A percentile compares a stretch with the other conserved stretches of the same genome.
Conservation (phyloP, 345 rosid genomes). For the Erodium maritimum region DNA sequence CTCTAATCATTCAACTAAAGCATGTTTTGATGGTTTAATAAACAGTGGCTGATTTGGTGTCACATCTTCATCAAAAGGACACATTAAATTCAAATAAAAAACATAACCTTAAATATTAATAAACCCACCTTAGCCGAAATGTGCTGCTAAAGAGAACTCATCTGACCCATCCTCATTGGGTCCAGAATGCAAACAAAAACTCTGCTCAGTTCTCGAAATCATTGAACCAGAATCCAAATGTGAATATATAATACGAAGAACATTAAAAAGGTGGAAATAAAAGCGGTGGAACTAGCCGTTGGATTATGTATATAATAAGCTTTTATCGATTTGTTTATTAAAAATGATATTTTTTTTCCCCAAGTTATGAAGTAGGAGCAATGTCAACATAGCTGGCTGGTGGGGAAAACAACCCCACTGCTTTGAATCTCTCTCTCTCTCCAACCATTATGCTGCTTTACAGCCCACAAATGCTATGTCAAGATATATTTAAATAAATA, state of each 20-base stretch:
- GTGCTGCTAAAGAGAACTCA: too few species aligned
- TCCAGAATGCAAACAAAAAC: too few species aligned
- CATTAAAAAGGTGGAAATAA: neutral
- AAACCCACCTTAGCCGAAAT: too few species aligned
- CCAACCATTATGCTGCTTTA: slow-evolving; percentile 37
- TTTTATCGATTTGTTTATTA: neutral
- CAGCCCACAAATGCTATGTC: slow-evolving; percentile 31
- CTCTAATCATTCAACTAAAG: too few species aligned
- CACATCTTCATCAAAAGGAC: too few species aligned
- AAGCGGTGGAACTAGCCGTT: slow-evolving; percentile 7
- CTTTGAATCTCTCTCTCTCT: slow-evolving; percentile 17
- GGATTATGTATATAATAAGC: neutral
- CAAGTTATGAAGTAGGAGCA: slow-evolving; percentile 19
- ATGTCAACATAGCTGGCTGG: slow-evolving; percentile 47
- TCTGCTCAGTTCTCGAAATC: too few species aligned
- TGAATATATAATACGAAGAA: neutral
- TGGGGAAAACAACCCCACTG: slow-evolving; percentile 37
- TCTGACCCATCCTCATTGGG: too few species aligned
- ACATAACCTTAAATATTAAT: too few species aligned
- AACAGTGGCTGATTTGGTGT: too few species aligned
- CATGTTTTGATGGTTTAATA: too few species aligned
- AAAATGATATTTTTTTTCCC: neutral
- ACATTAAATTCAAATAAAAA: too few species aligned
- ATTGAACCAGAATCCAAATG: slow-evolving; percentile 10
- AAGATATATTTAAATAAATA: neutral